phyloP scores from a whole-genome alignment of 177 flowering plant genomes.

The Vitis hybrid region DNA sequence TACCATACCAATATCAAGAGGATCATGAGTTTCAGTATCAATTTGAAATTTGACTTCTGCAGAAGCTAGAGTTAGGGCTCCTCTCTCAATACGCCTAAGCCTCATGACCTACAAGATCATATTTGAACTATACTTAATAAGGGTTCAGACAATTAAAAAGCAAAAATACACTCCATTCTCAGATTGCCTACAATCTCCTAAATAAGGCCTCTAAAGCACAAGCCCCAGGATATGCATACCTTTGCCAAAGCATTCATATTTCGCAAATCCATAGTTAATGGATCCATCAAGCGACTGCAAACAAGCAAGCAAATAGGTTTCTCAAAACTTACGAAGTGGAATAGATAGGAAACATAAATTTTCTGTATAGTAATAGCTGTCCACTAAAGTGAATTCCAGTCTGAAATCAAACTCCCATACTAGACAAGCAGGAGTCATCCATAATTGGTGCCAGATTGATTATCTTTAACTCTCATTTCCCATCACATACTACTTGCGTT shows the following conservation, averaged over 20 bases:
- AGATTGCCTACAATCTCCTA: neutral
- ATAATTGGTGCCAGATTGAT: neutral
- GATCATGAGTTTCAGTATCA: constrained; percentile 99
- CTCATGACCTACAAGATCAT: constrained; percentile 74
- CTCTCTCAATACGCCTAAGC: constrained; percentile 87
- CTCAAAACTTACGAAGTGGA: neutral
- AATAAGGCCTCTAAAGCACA: neutral
- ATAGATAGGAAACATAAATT: neutral
- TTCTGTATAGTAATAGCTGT: neutral
- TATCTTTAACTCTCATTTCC: neutral
- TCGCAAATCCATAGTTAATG: constrained; percentile 83
- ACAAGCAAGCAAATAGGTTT: constrained; percentile 7
- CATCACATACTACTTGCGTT: neutral
- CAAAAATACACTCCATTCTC: neutral
- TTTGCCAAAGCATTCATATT: constrained; percentile 89
- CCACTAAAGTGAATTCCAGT: neutral
- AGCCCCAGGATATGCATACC: constrained; percentile 43
- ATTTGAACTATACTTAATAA: neutral
- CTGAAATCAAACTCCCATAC: neutral
- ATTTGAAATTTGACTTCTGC: constrained; percentile 99
- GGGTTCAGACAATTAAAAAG: neutral
- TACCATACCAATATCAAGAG: constrained; percentile 93
- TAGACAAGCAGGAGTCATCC: neutral
- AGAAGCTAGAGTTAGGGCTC: constrained; percentile 99
- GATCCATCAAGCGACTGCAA: constrained; percentile 87